Evolutionary conservation across 2,329 filamentous ascomycete species (phyloP).

Genomic region (Pseudogymnoascus destructans): DNA sequence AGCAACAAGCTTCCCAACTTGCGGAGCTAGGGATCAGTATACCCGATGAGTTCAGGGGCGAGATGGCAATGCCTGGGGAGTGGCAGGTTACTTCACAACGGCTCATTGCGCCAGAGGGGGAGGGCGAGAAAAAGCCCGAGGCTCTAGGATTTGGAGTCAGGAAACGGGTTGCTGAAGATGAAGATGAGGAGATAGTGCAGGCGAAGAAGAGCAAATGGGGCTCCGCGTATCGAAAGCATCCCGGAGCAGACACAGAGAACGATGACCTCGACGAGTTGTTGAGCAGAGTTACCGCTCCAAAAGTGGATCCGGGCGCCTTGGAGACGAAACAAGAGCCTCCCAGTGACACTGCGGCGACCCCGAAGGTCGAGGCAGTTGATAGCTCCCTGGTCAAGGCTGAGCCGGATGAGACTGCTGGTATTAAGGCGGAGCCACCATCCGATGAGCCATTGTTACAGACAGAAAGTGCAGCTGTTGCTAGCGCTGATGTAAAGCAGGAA

Average conservation of each 20-base stretch:
- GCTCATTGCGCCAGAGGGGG: conserved; percentile 28
- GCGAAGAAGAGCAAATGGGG: conserved; percentile 41
- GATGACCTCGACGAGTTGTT: conserved; percentile 30
- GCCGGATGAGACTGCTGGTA: conserved; percentile 1
- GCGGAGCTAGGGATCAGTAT: conserved; percentile 77
- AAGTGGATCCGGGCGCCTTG: conserved; percentile 18
- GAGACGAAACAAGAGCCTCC: conserved; percentile 11
- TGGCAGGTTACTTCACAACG: conserved; percentile 53
- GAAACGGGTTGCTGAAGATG: conserved; percentile 48
- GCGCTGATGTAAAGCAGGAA: conserved; percentile 23
- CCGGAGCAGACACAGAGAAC: conserved; percentile 21
- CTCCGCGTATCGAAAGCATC: conserved; percentile 26
- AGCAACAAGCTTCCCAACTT: conserved; percentile 75
- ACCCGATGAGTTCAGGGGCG: conserved; percentile 61
- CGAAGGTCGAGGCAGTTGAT: neutral
- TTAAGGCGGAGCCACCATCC: conserved; percentile 21
- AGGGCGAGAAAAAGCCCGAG: conserved; percentile 32
- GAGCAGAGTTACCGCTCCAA: conserved; percentile 21
- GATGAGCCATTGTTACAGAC: conserved; percentile 27
- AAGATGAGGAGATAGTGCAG: conserved; percentile 45
- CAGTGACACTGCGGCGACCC: neutral
- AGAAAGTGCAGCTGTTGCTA: conserved; percentile 40
- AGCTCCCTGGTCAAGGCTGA: neutral
- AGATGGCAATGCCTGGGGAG: conserved; percentile 79
- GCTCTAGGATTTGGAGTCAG: conserved; percentile 40